A percentile compares a stretch with the other conserved stretches of the same genome.
These are phyloP conservation scores for Leccinum longicurvipes DNA, from an alignment of 768 basidiomycete genomes.

Conservation along the genomic window DNA sequence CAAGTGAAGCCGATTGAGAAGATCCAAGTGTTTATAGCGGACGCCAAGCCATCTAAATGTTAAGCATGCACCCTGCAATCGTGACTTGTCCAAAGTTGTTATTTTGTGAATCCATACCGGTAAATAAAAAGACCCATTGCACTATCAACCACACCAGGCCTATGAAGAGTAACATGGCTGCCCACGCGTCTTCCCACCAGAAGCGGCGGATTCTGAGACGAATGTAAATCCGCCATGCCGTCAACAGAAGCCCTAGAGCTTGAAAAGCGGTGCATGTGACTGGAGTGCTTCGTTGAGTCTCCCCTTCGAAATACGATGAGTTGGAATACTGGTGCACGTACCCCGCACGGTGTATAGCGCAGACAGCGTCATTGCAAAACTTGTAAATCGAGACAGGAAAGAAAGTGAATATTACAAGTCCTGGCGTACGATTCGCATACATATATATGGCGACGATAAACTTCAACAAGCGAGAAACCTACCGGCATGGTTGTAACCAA, in stretches of 20 bases:
- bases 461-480: background rate
- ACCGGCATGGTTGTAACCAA: background rate
- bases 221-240: slow-evolving; percentile 18
- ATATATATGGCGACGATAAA: background rate
- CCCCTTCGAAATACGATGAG: background rate
- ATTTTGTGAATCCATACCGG: background rate
- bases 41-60: background rate
- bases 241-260: slow-evolving; percentile 12
- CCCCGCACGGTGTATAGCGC: background rate
- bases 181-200: background rate
- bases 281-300: background rate
- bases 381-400: background rate
- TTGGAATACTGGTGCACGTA: background rate
- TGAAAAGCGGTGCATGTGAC: background rate
- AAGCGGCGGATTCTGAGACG: slow-evolving; percentile 15
- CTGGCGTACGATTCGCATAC: background rate
- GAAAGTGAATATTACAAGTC: background rate
- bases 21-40: background rate
- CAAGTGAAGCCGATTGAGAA: background rate
- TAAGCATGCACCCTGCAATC: background rate
- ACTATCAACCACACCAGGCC: slow-evolving; percentile 10
- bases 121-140: slow-evolving; percentile 4
- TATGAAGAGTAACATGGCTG: slow-evolving; percentile 4
- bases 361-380: background rate
- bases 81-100: too few relatives aligned